Base-by-base conservation (phyloP, 192 early-diverging fungal genomes). In the Entomortierella parvispora region DNA sequence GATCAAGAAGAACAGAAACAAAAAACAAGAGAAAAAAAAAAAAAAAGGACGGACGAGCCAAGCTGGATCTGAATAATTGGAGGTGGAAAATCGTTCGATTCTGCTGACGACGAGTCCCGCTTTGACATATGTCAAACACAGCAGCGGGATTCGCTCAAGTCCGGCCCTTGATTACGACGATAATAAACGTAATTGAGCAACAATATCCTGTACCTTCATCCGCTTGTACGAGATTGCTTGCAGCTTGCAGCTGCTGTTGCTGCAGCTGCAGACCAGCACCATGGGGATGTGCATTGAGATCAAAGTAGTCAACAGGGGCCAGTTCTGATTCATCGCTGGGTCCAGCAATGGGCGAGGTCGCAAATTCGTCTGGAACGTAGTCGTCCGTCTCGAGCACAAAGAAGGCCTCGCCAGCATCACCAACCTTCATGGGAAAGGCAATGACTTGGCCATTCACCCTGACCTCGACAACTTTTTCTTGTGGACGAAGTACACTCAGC, bases 331-430 rank as follows among this genome's bases (percentile, higher is more conserved):
- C 74, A 44, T 77, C 74, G 5, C 44, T 51, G 8, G 92, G 90
- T 14, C 85, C 86, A 12, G 87, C 86, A 47, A 97, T 91, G 2
- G 97, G 97, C 9, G 95, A 97, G 10, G 97, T 99, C 59, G 92
- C 95, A 66, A 95, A 94, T 69, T 96, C 95, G 54, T 89, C 88
- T 25, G 95, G 96, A 17, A 97, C 95, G 37, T 92, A 89, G 59
- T 93, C 86, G 31, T 97, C 94, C 0, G 94, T 93, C 69, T 97
- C 94, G 31, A 98, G 85, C 5, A 99, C 95, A 82, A 99, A 99
- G 75, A 99, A 99, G 22, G 94, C 96, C 75, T 99, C 97, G 29
- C 97, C 97, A 14, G 93, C 93, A 53, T 98, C 97, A 12, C 96
- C 94, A 4, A 99, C 90, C 63, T 99, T 99, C 97, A 99, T 99